These are phyloP conservation scores for Aspergillus quadrilineatus DNA, from an alignment of 2,329 filamentous ascomycete species.

Conservation along the genomic window DNA sequence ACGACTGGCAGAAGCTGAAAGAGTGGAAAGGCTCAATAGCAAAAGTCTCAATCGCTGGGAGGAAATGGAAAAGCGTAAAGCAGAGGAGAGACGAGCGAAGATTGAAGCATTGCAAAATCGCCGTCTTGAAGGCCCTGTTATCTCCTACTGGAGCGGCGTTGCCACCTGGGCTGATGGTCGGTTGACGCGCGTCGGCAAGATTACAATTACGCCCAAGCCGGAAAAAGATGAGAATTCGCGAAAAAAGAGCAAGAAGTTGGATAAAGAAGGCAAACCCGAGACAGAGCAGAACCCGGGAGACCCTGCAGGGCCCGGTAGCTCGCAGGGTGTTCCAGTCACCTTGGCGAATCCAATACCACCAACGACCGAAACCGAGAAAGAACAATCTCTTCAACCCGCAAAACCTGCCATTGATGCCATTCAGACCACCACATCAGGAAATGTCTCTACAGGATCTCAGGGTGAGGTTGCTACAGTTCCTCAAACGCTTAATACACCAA, in stretches of 20 bases:
- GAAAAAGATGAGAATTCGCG: slow-evolving; percentile 51
- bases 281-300: slow-evolving; percentile 22
- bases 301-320: slow-evolving; percentile 12
- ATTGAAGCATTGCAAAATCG: slow-evolving; percentile 85
- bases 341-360: slow-evolving; percentile 10
- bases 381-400: not conserved
- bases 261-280: slow-evolving; percentile 28
- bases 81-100: slow-evolving; percentile 77
- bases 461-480: not conserved
- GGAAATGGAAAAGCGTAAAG: slow-evolving; percentile 82
- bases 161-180: slow-evolving; percentile 77
- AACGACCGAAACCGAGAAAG: slow-evolving; percentile 13
- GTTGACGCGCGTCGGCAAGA: slow-evolving; percentile 67
- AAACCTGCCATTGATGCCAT: not conserved
- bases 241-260: slow-evolving; percentile 34
- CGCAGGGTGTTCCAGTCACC: slow-evolving; percentile 7
- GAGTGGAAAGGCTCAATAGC: slow-evolving; percentile 80
- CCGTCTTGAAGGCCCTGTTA: slow-evolving; percentile 81
- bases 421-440: slow-evolving; percentile 1
- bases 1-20: slow-evolving; percentile 75
- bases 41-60: slow-evolving; percentile 94
- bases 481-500: not conserved
- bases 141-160: slow-evolving; percentile 91
- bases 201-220: slow-evolving; percentile 45
- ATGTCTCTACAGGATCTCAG: not conserved